Conservation (phyloP, 2,329 filamentous ascomycete species). For the Graphilbum sp. region DNA sequence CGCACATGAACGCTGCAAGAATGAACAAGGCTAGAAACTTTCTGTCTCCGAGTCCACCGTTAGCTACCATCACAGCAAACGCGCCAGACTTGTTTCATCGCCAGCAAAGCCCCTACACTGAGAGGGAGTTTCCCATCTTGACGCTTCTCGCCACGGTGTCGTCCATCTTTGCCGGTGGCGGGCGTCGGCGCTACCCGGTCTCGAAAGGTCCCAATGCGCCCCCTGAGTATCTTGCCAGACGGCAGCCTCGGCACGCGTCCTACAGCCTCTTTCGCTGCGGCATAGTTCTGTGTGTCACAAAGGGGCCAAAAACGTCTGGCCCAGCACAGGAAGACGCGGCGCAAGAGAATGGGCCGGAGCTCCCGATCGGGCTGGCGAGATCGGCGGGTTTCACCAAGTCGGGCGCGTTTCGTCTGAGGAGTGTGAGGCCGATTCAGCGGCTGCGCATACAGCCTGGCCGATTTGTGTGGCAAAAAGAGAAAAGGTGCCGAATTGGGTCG, state of each 20-base stretch:
- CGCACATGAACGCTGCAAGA: constrained; percentile 4
- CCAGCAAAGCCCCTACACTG: neutral
- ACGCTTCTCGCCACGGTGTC: neutral
- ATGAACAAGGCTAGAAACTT: constrained; percentile 3
- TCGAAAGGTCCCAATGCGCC: neutral
- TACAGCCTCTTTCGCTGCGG: neutral
- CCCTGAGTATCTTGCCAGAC: neutral
- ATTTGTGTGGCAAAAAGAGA: no score
- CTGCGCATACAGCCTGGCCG: no score
- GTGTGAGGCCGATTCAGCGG: no score
- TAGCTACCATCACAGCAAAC: no score
- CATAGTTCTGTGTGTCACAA: neutral
- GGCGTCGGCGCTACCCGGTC: neutral
- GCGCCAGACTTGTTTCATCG: no score
- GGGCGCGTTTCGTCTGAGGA: no score
- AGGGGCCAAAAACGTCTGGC: no score
- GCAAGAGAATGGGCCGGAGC: no score
- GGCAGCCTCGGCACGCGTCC: neutral
- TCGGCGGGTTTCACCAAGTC: no score
- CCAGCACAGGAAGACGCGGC: no score
- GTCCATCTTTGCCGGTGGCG: neutral
- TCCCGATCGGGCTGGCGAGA: no score
- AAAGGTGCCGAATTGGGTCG: no score
- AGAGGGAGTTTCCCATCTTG: neutral
- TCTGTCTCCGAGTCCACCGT: neutral